Evolutionary conservation across 2,329 filamentous ascomycete species (phyloP).

Genomic region (Beauveria sp.): DNA sequence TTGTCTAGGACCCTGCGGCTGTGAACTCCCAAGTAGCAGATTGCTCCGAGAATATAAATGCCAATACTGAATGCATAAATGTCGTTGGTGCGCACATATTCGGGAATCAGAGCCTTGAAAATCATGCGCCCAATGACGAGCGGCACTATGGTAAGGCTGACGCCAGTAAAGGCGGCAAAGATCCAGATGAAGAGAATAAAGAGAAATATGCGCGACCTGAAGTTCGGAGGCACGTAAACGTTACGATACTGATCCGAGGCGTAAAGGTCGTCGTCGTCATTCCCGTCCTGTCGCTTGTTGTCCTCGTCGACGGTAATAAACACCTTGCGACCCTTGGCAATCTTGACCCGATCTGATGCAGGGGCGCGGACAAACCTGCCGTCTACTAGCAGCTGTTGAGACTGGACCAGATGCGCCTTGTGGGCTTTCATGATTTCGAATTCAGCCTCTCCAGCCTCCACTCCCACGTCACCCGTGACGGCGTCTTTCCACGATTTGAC

Average conservation of each 20-base stretch:
- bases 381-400: slow-evolving; percentile 53
- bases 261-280: slow-evolving; percentile 41
- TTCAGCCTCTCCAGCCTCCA: slow-evolving; percentile 31
- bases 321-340: slow-evolving; percentile 73
- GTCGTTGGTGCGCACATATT: slow-evolving; percentile 74
- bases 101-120: slow-evolving; percentile 65
- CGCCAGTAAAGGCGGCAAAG: slow-evolving; percentile 82
- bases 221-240: slow-evolving; percentile 79
- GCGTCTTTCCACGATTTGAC: slow-evolving; percentile 52
- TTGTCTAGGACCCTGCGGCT: slow-evolving; percentile 30
- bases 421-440: slow-evolving; percentile 28
- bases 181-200: slow-evolving; percentile 91
- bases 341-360: slow-evolving; percentile 88
- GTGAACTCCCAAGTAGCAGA: slow-evolving; percentile 55
- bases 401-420: slow-evolving; percentile 39
- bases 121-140: slow-evolving; percentile 76
- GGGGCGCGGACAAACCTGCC: slow-evolving; percentile 88
- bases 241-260: slow-evolving; percentile 56
- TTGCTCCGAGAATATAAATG: slow-evolving; percentile 67
- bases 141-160: slow-evolving; percentile 78
- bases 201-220: slow-evolving; percentile 68
- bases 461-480: slow-evolving; percentile 41
- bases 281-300: slow-evolving; percentile 55
- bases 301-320: slow-evolving; percentile 68
- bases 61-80: slow-evolving; percentile 94